Evolutionary conservation across 1,284 basidiomycete genomes (phyloP).

Genomic region (Sporisorium iseilematis-ciliati): DNA sequence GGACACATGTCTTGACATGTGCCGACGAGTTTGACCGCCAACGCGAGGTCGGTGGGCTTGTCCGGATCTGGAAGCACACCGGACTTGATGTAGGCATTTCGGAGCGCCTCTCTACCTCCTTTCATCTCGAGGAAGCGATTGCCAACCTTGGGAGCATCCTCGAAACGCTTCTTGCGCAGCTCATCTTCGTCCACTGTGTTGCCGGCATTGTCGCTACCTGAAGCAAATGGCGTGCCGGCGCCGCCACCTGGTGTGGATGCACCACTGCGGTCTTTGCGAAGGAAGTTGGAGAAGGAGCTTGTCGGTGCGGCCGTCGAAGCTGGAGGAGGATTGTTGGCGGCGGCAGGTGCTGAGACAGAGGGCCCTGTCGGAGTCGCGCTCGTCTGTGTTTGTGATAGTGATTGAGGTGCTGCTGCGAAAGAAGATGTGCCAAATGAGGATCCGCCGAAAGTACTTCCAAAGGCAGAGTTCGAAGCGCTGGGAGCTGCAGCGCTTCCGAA

Average conservation of each 20-base stretch:
- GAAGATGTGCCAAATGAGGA: constrained; percentile 20
- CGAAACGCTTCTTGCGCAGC: constrained; percentile 53
- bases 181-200: constrained; percentile 41
- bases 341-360: neutral
- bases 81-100: constrained; percentile 81
- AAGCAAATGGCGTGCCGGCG: neutral
- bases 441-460: constrained; percentile 3
- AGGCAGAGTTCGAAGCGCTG: constrained; percentile 17
- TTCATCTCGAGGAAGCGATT: constrained; percentile 57
- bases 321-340: constrained; percentile 2
- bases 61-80: constrained; percentile 88
- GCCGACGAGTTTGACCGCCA: constrained; percentile 89
- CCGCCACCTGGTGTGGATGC: constrained; percentile 25
- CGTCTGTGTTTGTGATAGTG: neutral
- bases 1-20: constrained; percentile 95
- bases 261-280: constrained; percentile 43
- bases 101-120: constrained; percentile 70
- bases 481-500: constrained; percentile 8
- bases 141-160: constrained; percentile 51
- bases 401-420: constrained; percentile 12
- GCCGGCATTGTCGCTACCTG: neutral
- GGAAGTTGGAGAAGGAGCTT: constrained; percentile 51
- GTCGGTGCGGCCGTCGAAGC: constrained; percentile 18
- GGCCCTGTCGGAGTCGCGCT: neutral
- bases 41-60: constrained; percentile 81